Base-by-base conservation (phyloP, 148 eudicot species). In the Nepenthes mirabilis region DNA sequence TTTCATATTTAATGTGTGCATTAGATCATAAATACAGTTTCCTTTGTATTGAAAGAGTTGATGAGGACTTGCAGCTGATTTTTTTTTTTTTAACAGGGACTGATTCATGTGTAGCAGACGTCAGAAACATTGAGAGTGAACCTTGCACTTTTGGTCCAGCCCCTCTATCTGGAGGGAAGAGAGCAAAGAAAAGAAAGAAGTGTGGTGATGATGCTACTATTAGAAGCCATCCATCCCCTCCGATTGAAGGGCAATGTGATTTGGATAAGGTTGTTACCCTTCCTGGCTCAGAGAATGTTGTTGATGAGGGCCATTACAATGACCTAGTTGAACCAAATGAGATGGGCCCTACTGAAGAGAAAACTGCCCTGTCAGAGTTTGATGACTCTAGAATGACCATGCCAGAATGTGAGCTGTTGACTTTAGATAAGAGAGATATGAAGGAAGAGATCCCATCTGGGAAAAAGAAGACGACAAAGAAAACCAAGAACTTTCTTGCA, bases 391-490 rank as follows among this genome's bases (percentile, higher is more conserved):
- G 8, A 40, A 32, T 34, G 58, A n/a, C 34, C 23, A 23, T 23
- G 36, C 23, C 58, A 3, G n/a, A 54, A 14, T 34, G 4, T 54
- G 57, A 2, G 57, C 57, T 7, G 10, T 54, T 8, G 10, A 14
- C 57, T 14, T 14, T 11, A 54, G 58, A 55, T 33, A 11, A 52
- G n/a, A 12, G n/a, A 32, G 14, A 52, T 23, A 23, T 23, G 32
- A 52, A 52, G 55, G 55, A 52, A 52, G 55, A 52, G 32, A 8
- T 8, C 8, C 45, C 48, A 14, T 49, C 52, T 52, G 80, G 68
- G 66, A 70, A 56, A 37, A 68, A 14, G 74, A 83, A 68, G 69
- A 73, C 68, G 60, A 73, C 68, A 50, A 75, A 36, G 69, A 75
- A 58, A 59, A 65, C 67, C 8, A 75, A 73, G 67, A 79, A 62